phyloP scores from a whole-genome alignment of 305 asterid species.

The Ajuga reptans region DNA sequence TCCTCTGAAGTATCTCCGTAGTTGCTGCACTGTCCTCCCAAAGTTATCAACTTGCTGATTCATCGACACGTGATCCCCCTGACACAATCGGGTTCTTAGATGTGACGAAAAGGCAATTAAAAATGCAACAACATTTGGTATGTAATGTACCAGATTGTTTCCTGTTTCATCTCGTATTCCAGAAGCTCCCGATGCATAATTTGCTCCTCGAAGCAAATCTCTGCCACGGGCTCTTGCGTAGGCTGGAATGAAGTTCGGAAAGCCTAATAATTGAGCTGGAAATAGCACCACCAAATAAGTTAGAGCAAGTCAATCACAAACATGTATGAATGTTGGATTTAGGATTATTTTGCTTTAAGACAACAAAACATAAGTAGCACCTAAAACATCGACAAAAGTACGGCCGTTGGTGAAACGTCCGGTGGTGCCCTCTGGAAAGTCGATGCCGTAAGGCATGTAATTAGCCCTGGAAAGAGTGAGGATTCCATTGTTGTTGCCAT shows the following conservation, averaged over 20 bases:
- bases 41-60: slow-evolving; percentile 60
- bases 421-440: slow-evolving; percentile 62
- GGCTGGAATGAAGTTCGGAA: slow-evolving; percentile 64
- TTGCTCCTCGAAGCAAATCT: slow-evolving; percentile 53
- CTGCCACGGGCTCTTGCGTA: slow-evolving; percentile 52
- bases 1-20: slow-evolving; percentile 58
- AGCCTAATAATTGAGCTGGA: slow-evolving; percentile 82
- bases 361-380: slow-evolving; percentile 15
- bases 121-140: background rate
- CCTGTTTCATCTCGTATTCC: slow-evolving; percentile 91
- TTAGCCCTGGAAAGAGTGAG: slow-evolving; percentile 74
- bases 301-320: background rate
- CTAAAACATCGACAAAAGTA: slow-evolving; percentile 66
- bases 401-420: slow-evolving; percentile 90
- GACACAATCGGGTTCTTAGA: background rate
- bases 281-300: background rate
- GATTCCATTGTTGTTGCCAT: slow-evolving; percentile 70
- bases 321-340: background rate
- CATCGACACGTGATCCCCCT: slow-evolving; percentile 81
- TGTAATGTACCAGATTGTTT: slow-evolving; percentile 56
- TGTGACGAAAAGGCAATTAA: too few relatives aligned
- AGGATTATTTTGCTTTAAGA: too few relatives aligned
- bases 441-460: slow-evolving; percentile 73
- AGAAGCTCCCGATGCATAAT: slow-evolving; percentile 84
- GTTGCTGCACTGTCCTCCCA: slow-evolving; percentile 42